Evolutionary conservation across 306 rosid species (phyloP), one percentile per base, ranked within the genome.

Genomic region (Quercus agrifolia): DNA sequence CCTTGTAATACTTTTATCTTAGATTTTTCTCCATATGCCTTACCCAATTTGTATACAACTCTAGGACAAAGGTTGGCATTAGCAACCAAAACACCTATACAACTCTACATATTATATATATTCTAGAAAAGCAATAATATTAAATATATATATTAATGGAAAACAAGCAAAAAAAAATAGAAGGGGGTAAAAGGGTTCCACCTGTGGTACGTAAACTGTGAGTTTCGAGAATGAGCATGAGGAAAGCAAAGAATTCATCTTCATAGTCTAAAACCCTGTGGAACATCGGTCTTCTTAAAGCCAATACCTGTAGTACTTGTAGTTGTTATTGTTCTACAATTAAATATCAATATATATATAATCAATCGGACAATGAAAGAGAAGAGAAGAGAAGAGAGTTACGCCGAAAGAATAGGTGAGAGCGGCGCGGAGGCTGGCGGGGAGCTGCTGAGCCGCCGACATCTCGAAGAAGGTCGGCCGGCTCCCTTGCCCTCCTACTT

Each of bases 391-490:
- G 41, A 61, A 71, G 56, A 6, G 69, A 74, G 38, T 90, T 90
- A 95, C 98, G 20, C 98, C 99, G 58, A 95, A 41, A 44, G 99
- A 95, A 77, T 95, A 95, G 12, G 96, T 87, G 12, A 95, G 90
- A 55, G 99, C 99, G 46, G 86, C 92, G 52, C 99, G 98, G 71
- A 95, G 97, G 59, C 99, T 95, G 30, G 91, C 89, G 0, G 98
- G 99, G 59, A 95, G 99, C 77, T 93, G 98, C 63, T 95, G 96
- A 19, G 99, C 97, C 41, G 99, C 99, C 68, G 97, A 96, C 99
- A 95, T 95, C 92, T 95, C 99, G 84, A 95, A 95, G 96, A 95
- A 95, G 62, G 99, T 95, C 78, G 99, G 99, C 8, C 98, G 98
- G 58, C 87, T 91, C 46, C 99, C 99, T 83, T 93, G 98, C 1